Percentiles rank a stretch among this genome's conserved stretches.
These are phyloP conservation scores for Saksenaea vasiformis DNA, from an alignment of 371 early-diverging fungal species.

Conservation along the genomic window DNA sequence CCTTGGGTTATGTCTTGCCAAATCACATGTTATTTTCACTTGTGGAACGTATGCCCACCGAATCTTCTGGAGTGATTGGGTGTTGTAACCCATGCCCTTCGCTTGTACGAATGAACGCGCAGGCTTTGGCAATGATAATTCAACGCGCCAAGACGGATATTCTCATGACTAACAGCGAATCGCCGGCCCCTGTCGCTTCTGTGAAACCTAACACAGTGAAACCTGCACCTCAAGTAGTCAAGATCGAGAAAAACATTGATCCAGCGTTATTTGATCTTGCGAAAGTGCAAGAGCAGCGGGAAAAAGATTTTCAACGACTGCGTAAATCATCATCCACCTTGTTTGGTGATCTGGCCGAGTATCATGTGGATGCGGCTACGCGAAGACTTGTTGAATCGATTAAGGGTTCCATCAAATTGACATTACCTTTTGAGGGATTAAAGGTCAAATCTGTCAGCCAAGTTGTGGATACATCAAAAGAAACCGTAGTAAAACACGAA, in stretches of 20 bases:
- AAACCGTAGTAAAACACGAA: neutral
- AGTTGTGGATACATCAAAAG: neutral
- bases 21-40: slow-evolving; percentile 84
- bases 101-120: slow-evolving; percentile 79
- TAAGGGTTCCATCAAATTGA: slow-evolving; percentile 25
- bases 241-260: slow-evolving; percentile 17
- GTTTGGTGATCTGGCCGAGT: slow-evolving; percentile 39
- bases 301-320: slow-evolving; percentile 20
- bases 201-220: slow-evolving; percentile 7
- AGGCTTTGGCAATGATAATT: slow-evolving; percentile 75
- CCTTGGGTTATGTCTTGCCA: slow-evolving; percentile 86
- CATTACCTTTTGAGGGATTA: slow-evolving; percentile 26
- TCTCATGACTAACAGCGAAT: slow-evolving; percentile 19
- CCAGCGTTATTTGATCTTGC: slow-evolving; percentile 44
- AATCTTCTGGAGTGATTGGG: slow-evolving; percentile 68
- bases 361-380: slow-evolving; percentile 19
- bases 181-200: slow-evolving; percentile 21
- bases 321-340: slow-evolving; percentile 46
- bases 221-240: slow-evolving; percentile 6
- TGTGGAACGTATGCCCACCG: slow-evolving; percentile 79
- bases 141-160: slow-evolving; percentile 49
- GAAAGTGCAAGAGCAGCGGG: slow-evolving; percentile 24
- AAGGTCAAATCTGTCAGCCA: slow-evolving; percentile 15
- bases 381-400: slow-evolving; percentile 33
- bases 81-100: slow-evolving; percentile 88